Base-by-base conservation (phyloP, 2,329 filamentous ascomycete species). In the Colletotrichum siamense region DNA sequence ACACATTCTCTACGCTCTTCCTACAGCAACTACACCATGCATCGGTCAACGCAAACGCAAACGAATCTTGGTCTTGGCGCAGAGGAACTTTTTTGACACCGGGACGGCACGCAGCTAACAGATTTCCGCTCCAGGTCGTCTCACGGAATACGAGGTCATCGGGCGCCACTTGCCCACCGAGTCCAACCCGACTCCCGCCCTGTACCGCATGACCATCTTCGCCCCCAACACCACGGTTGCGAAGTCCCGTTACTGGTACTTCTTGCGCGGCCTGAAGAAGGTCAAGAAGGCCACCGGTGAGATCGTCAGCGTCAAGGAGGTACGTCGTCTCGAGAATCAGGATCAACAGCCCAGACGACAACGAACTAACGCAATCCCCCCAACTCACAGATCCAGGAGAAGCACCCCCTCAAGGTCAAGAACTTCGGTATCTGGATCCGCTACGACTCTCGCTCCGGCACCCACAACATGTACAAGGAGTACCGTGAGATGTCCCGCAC, bases 391-490 rank as follows among this genome's bases (percentile, higher is more conserved):
- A 98, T 99, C 91, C 90, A 93, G 90, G 97, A 99, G 96, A 99
- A 99, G 94, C 96, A 95, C 89, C 97, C 97, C 85, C 92, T 96
- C 86, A 98, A 98, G 93, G 96, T 99, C 93, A 99, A 99, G 96
- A 99, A 98, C 95, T 99, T 99, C 88, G 97, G 97, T 88, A 94
- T 99, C 93, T 99, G 98, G 98, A 94, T 99, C 91, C 96, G 98
- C 88, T 99, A 99, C 92, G 96, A 99, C 91, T 99, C 98, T 79
- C 96, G 97, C 89, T 99, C 97, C 84, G 97, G 97, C 85, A 99
- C 97, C 85, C 97, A 99, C 96, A 99, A 99, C 95, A 99, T 99
- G 97, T 99, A 99, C 95, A 99, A 99, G 94, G 97, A 99, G 94
- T 99, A 98, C 95, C 95, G 97, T 88, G 97, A 99, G 93, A 95